Percentiles rank a stretch among this genome's conserved stretches.
phyloP scores from a whole-genome alignment of 768 basidiomycete species.

The Termitomyces sp. region DNA sequence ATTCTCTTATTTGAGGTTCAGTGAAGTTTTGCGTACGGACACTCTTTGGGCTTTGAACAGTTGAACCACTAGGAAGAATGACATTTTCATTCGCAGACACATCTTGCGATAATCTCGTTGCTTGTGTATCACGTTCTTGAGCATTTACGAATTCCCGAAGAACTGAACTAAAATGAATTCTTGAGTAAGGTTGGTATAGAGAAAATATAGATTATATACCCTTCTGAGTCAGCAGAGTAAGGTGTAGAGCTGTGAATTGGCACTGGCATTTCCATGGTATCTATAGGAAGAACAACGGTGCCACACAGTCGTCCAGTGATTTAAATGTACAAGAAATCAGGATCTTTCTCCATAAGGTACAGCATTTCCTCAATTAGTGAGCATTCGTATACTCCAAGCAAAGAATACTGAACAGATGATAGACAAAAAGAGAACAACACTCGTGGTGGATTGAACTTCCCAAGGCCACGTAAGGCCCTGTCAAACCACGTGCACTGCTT shows the following conservation, averaged over 20 bases:
- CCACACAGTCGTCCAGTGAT: not conserved
- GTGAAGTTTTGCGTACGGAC: not conserved
- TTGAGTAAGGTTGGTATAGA: not conserved
- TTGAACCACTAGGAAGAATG: not conserved
- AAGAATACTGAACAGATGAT: not conserved
- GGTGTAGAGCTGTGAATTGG: not conserved
- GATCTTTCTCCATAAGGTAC: not conserved
- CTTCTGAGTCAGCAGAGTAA: slow-evolving; percentile 8
- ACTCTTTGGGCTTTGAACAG: not conserved
- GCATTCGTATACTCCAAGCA: not conserved
- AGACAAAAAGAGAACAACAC: not conserved
- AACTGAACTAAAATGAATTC: not conserved
- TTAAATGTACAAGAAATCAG: not conserved
- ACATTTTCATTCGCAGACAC: not conserved
- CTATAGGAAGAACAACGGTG: not conserved
- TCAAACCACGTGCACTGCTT: not conserved
- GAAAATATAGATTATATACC: not conserved
- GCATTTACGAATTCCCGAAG: not conserved
- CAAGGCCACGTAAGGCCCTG: no score
- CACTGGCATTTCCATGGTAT: not conserved
- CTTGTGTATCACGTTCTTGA: not conserved
- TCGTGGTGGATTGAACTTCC: not conserved
- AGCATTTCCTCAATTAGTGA: not conserved
- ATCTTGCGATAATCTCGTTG: not conserved
- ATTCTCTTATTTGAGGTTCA: not conserved